phyloP scores from a whole-genome alignment of 768 basidiomycete genomes.

The Suillus paluster region DNA sequence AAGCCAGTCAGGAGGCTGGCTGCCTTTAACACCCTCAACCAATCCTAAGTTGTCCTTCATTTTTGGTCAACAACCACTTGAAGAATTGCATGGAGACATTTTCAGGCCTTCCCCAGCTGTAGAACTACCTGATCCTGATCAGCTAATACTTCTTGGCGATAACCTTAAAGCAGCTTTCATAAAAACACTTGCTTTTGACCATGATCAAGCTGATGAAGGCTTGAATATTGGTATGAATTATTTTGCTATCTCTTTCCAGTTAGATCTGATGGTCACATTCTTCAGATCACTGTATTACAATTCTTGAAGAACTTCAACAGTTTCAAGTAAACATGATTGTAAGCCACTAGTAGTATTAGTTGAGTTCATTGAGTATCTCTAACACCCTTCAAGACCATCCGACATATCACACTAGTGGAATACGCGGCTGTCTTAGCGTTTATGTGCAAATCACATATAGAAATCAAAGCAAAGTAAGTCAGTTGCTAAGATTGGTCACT shows the following conservation, averaged over 20 bases:
- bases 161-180: background rate
- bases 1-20: background rate
- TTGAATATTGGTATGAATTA: background rate
- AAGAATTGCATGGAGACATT: background rate
- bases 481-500: background rate
- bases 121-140: background rate
- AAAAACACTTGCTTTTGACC: background rate
- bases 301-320: background rate
- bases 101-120: background rate
- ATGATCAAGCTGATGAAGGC: background rate
- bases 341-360: background rate
- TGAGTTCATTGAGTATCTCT: background rate
- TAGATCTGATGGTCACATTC: background rate
- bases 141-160: background rate
- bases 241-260: background rate
- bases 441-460: background rate
- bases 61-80: background rate
- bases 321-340: background rate
- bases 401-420: background rate
- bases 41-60: background rate
- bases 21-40: background rate
- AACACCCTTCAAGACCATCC: background rate
- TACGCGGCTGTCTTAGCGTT: background rate
- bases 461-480: background rate
- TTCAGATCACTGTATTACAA: background rate